Conservation (phyloP, 2,329 filamentous ascomycete species). For the Cadophora gregata region DNA sequence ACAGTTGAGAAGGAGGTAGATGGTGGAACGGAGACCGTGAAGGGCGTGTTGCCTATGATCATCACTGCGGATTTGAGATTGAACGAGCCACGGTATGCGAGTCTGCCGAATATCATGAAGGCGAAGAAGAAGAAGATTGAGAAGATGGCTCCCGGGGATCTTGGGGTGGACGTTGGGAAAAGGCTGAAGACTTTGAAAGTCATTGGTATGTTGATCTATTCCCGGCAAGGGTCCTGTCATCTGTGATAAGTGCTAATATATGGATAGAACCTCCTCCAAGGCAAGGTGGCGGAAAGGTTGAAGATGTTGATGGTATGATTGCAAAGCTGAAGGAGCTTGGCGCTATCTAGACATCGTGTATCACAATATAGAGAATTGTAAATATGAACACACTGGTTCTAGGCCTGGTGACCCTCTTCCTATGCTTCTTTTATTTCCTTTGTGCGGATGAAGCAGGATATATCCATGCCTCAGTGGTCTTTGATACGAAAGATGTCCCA, state of each 20-base stretch:
- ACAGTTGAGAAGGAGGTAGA: conserved; percentile 92
- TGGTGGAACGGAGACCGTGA: conserved; percentile 89
- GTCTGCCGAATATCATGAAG: conserved; percentile 99
- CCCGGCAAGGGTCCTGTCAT: neutral
- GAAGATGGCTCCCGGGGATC: conserved; percentile 86
- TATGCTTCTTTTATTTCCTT: neutral
- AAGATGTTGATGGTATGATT: conserved; percentile 95
- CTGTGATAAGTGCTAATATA: conserved; percentile 28
- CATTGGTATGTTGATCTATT: conserved; percentile 61
- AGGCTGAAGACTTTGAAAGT: conserved; percentile 92
- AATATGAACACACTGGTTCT: neutral
- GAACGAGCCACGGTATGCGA: conserved; percentile 95
- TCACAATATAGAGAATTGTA: conserved; percentile 18
- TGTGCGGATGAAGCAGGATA: neutral
- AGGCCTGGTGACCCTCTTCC: neutral
- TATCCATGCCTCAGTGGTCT: neutral
- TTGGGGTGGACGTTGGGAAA: conserved; percentile 75
- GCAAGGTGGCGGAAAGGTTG: conserved; percentile 95
- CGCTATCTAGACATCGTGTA: conserved; percentile 52
- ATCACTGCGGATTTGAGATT: conserved; percentile 94
- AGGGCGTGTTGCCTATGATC: conserved; percentile 85
- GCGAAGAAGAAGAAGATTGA: conserved; percentile 99
- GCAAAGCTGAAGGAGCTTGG: conserved; percentile 94
- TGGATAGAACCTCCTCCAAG: conserved; percentile 77
- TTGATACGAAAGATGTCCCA: neutral